Evolutionary conservation across 257 asterid genomes (phyloP).

Genomic region (Eustoma russellianum): DNA sequence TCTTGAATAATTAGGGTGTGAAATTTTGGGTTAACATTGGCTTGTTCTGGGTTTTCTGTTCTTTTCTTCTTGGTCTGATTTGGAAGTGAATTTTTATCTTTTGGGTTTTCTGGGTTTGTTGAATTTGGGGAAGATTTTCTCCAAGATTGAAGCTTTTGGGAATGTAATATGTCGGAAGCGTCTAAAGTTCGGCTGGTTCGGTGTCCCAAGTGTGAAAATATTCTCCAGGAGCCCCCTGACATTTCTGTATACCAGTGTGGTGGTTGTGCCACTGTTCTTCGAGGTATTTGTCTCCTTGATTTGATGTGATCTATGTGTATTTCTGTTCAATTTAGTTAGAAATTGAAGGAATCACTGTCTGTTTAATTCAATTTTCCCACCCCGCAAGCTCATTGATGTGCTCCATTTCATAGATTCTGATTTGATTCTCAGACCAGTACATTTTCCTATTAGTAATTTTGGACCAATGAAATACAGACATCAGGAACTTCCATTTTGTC

Average conservation of each 20-base stretch:
- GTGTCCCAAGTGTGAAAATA: slow-evolving; percentile 92
- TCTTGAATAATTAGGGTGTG: not conserved
- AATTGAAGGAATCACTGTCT: not conserved
- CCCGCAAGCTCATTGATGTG: not conserved
- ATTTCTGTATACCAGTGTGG: slow-evolving; percentile 87
- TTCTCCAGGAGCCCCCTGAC: slow-evolving; percentile 69
- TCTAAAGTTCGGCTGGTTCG: slow-evolving; percentile 66
- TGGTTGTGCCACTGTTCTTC: slow-evolving; percentile 83
- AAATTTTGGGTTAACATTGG: not conserved
- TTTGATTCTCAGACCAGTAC: not conserved
- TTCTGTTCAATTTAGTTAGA: not conserved
- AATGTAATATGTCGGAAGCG: slow-evolving; percentile 45
- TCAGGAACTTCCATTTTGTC: too few relatives aligned
- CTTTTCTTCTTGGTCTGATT: not conserved
- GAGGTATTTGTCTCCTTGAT: slow-evolving; percentile 32
- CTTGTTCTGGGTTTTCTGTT: not conserved
- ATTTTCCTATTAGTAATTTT: not conserved
- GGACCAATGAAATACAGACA: too few relatives aligned
- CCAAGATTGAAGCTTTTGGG: slow-evolving; percentile 18
- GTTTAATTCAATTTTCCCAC: not conserved
- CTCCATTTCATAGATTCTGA: not conserved
- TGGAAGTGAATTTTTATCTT: not conserved
- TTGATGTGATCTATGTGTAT: slow-evolving; percentile 1
- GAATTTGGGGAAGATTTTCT: slow-evolving; percentile 5
- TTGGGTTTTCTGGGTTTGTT: slow-evolving; percentile 3